Conservation (phyloP, 1,284 basidiomycete species). For the Moesziomyces aphidis region DNA sequence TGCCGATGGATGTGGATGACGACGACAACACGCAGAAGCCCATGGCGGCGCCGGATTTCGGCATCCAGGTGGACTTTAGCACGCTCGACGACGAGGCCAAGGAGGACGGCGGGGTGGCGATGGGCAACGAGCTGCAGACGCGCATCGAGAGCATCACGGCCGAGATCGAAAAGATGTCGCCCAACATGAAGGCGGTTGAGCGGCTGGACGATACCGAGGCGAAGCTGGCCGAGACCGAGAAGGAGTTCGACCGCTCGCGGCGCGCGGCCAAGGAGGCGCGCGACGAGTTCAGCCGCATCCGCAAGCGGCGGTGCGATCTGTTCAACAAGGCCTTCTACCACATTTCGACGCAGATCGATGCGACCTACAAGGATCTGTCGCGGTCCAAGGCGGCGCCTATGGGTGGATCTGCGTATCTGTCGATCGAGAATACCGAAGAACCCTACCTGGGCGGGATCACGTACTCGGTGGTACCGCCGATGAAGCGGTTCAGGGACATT, state of each 20-base stretch:
- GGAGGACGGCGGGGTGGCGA: conserved; percentile 78
- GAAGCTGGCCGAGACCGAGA: conserved; percentile 72
- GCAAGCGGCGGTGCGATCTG: conserved; percentile 76
- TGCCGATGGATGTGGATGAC: conserved; percentile 68
- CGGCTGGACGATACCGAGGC: conserved; percentile 91
- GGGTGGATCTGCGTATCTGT: conserved; percentile 96
- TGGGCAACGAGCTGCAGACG: conserved; percentile 78
- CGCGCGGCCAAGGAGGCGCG: conserved; percentile 87
- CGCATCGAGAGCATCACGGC: conserved; percentile 63
- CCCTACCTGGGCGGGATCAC: conserved; percentile 95
- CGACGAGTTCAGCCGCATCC: conserved; percentile 90
- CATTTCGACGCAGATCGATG: conserved; percentile 92
- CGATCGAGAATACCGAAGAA: conserved; percentile 96
- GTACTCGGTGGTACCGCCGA: conserved; percentile 95
- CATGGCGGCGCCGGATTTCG: conserved; percentile 81
- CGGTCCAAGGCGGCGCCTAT: conserved; percentile 91
- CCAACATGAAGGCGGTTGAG: conserved; percentile 96
- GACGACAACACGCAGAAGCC: conserved; percentile 80
- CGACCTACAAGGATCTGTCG: conserved; percentile 97
- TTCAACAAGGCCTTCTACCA: conserved; percentile 98
- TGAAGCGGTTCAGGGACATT: conserved; percentile 99
- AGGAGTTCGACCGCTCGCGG: conserved; percentile 73
- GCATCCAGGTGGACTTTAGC: conserved; percentile 87
- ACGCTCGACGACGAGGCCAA: conserved; percentile 84
- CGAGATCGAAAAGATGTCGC: conserved; percentile 93